Evolutionary conservation across 352 stramenopile genomes (phyloP), one percentile per base, ranked within the genome.

Genomic region (Poterioochromonas sp.): DNA sequence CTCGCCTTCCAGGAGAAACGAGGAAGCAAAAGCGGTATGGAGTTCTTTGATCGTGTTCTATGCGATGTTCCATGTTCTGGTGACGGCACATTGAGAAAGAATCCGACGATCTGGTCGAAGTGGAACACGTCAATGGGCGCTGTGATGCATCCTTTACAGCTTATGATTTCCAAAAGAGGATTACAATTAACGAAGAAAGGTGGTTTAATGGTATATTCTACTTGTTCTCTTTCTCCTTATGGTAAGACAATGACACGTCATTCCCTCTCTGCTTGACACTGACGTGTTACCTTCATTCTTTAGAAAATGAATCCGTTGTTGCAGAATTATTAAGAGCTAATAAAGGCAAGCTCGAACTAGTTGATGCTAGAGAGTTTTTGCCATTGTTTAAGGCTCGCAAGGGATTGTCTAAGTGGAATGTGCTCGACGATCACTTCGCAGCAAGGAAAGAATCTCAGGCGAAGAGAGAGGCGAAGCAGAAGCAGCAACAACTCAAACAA

Each of bases 231-330:
- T 11, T 47, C 34, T 44, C 62, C 62, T 8, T 62, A 62, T 62
- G 51, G 43, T 51, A 51, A 51, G 43, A 5, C 5, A 20, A 20
- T 51, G 5, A 20, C 43, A 20, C 43, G n/a, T n/a, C n/a, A n/a
- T n/a, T n/a, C n/a, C n/a, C n/a, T n/a, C n/a, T n/a, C n/a, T n/a
- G n/a, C n/a, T n/a, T n/a, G n/a, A n/a, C n/a, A n/a, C 99, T 51
- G 5, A 51, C 5, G 18, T 51, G 5, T 51, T 51, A 51, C 5
- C 43, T 20, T 51, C 43, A 98, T 86, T 96, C 96, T 18, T 84
- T 99, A 35, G 96, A 99, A 86, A 94, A 99, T 85, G 96, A 99
- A 84, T 96, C 96, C 11, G 93, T 99, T n/a, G 95, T 99, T 8
- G 87, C 90, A 0, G 91, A 96, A 35, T 84, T 98, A 37, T 85